phyloP scores from a whole-genome alignment of 768 basidiomycete species.

The Leccinum disarticulatum region DNA sequence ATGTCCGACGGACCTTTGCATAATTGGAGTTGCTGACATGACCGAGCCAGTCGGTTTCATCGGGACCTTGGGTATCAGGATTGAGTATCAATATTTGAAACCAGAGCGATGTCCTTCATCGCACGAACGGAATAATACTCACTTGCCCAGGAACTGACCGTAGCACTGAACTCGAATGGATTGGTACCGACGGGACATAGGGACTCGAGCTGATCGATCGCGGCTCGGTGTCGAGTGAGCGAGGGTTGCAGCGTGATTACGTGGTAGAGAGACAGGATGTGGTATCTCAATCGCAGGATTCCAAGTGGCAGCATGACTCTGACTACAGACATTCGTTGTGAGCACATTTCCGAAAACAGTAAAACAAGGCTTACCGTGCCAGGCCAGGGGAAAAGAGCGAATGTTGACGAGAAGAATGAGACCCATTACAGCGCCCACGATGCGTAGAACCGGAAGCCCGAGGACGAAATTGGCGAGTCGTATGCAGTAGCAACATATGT shows the following conservation, averaged over 20 bases:
- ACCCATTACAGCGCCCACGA: constrained; percentile 2
- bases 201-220: constrained; percentile 14
- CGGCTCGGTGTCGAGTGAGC: constrained; percentile 7
- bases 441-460: background rate
- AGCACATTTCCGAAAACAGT: background rate
- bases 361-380: constrained; percentile 13
- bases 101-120: background rate
- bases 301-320: constrained; percentile 13
- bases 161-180: constrained; percentile 15
- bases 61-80: constrained; percentile 9
- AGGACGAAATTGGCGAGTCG: background rate
- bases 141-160: constrained; percentile 15
- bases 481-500: background rate
- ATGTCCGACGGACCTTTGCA: constrained; percentile 8
- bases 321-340: background rate
- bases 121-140: background rate
- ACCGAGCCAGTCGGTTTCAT: constrained; percentile 20
- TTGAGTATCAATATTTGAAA: constrained; percentile 2
- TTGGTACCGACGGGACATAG: constrained; percentile 16
- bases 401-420: constrained; percentile 13
- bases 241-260: constrained; percentile 7
- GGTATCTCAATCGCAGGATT: constrained; percentile 13
- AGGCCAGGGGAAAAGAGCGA: constrained; percentile 13
- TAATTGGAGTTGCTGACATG: constrained; percentile 18
- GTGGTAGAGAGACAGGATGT: constrained; percentile 6